Evolutionary conservation across 1,284 basidiomycete species (phyloP).

Genomic region (Irpex lacteus): DNA sequence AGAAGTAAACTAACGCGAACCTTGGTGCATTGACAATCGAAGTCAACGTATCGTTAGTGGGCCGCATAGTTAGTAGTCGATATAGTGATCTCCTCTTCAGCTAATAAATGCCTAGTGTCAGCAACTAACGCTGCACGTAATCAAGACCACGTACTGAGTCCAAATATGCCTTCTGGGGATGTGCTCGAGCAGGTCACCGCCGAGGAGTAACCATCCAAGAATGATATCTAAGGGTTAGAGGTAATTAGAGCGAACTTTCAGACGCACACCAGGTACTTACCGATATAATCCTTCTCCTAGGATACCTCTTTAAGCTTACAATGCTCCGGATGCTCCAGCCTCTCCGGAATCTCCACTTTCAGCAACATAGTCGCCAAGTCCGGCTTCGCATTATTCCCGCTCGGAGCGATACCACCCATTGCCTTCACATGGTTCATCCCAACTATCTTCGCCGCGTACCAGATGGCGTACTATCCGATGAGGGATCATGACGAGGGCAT

Average conservation of each 20-base stretch:
- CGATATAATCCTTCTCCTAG: constrained; percentile 39
- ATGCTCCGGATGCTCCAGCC: constrained; percentile 50
- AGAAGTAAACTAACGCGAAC: constrained; percentile 42
- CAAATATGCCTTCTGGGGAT: constrained; percentile 19
- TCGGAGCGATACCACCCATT: too few relatives aligned
- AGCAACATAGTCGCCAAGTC: not conserved
- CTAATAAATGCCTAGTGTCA: constrained; percentile 33
- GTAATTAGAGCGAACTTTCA: too few relatives aligned
- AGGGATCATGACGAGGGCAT: too few relatives aligned
- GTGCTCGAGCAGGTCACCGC: too few relatives aligned
- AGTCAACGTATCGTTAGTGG: constrained; percentile 57
- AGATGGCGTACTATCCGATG: constrained; percentile 34
- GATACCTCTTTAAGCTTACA: constrained; percentile 30
- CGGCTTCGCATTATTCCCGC: constrained; percentile 21
- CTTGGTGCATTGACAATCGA: constrained; percentile 45
- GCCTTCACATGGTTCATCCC: too few relatives aligned
- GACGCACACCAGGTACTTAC: not conserved
- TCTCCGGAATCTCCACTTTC: constrained; percentile 31
- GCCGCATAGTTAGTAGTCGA: constrained; percentile 74
- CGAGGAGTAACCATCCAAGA: constrained; percentile 30
- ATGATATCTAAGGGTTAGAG: too few relatives aligned
- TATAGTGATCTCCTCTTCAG: constrained; percentile 50
- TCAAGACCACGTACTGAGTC: constrained; percentile 20
- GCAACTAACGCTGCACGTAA: not conserved
- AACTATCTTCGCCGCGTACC: constrained; percentile 43